Conservation (phyloP, 495 filamentous ascomycete species). For the Neurospora sp. region DNA sequence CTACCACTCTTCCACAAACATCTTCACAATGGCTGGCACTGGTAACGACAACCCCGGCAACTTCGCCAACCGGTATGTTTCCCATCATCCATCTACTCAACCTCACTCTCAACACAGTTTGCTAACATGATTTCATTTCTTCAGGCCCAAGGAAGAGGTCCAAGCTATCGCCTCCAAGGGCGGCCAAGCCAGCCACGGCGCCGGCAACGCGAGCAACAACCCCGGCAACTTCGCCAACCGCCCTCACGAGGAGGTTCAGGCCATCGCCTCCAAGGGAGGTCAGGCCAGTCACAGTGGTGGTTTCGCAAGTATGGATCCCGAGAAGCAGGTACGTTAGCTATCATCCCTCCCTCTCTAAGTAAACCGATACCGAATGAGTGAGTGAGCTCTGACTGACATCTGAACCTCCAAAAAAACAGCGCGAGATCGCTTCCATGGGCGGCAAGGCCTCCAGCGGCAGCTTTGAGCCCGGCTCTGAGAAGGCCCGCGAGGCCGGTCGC, state of each 20-base stretch:
- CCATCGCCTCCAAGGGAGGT: conserved; percentile 43
- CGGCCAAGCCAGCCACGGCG: conserved; percentile 30
- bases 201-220: conserved; percentile 2
- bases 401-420: not conserved
- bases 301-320: conserved; percentile 27
- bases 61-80: conserved; percentile 47
- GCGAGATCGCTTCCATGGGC: conserved; percentile 43
- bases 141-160: conserved; percentile 45
- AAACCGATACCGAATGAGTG: too few species aligned
- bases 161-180: conserved; percentile 44
- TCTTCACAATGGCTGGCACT: not conserved
- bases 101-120: not conserved
- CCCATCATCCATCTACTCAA: not conserved
- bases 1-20: not conserved
- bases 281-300: conserved; percentile 33
- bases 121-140: not conserved
- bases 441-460: conserved; percentile 40
- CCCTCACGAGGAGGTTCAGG: conserved; percentile 45
- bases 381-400: not conserved
- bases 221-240: conserved; percentile 4
- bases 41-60: conserved; percentile 48
- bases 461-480: conserved; percentile 37
- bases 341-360: too few species aligned
- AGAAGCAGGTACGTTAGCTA: conserved; percentile 30
- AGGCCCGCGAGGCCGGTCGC: conserved; percentile 35